Base-by-base conservation (phyloP, 768 basidiomycete species). In the Tricholoma sp. region DNA sequence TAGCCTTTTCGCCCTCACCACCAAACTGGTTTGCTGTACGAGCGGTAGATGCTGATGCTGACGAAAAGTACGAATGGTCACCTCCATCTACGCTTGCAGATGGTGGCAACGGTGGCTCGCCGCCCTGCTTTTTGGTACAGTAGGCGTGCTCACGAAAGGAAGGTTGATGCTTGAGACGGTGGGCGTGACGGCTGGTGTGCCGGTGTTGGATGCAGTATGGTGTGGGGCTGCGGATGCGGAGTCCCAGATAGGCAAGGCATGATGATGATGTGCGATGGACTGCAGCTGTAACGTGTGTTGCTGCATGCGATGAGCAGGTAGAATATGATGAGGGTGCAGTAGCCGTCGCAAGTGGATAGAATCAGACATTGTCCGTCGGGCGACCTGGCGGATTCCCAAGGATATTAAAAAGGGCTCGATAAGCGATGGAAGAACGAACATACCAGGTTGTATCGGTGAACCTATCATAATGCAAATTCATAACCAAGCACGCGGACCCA, bases 401-500 rank as follows among this genome's bases (percentile, higher is more conserved):
- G n/a, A 10, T 50, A 33, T 53, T 10, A 45, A 18, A 36, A 52
- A 45, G 45, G 24, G 49, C 48, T 33, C 45, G 52, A 20, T 18
- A 24, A n/a, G 17, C 1, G 6, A 37, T 11, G 55, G 15, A 45
- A 8, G 37, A 28, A 33, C 18, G 15, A 12, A 63, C 91, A 41
- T 64, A 98, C 97, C 97, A 99, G 39, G 88, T 84, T 72, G 97
- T 78, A 73, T 99, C 97, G 6, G 97, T 98, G 67, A 98, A 98
- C 65, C 96, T 93, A 59, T 96, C 94, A 68, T 97, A 98, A 72
- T 99, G 97, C 59, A 98, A 73, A 65, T 95, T 96, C 29, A 89
- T 92, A 61, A 99, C 81, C 63, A 98, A 74, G 65, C 93, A 94
- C 52, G 98, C 80, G 0, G 97, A 96, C 2, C 88, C 84, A 1